Percentiles rank a stretch among this genome's conserved stretches.
phyloP scores from a whole-genome alignment of 208 protist species.

The Naegleria fowleri region DNA sequence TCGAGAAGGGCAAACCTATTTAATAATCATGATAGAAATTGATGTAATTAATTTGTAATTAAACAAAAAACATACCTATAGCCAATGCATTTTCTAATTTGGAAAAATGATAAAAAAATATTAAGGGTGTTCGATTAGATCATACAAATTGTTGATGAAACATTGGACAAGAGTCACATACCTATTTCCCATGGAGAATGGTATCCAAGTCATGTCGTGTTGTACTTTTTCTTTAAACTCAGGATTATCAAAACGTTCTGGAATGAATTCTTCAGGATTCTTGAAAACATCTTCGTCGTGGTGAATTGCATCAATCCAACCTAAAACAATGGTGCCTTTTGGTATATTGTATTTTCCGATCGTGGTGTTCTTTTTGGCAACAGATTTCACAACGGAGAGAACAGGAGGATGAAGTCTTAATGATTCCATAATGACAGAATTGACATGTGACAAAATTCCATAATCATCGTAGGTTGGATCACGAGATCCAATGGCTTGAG shows the following conservation, averaged over 20 bases:
- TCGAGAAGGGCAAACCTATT: not conserved
- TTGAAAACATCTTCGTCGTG: not conserved
- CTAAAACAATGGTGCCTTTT: not conserved
- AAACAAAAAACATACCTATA: no score
- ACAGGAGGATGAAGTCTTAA: not conserved
- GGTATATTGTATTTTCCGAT: not conserved
- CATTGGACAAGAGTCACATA: no score
- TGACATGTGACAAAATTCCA: not conserved
- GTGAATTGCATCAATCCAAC: not conserved
- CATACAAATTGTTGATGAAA: no score
- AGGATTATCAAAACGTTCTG: not conserved
- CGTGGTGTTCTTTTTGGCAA: not conserved
- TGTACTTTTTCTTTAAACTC: not conserved
- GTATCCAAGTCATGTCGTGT: not conserved
- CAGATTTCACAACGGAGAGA: not conserved
- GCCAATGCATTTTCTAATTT: constrained; percentile 12
- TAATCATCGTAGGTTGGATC: not conserved
- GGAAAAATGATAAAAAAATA: no score
- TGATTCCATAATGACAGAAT: not conserved
- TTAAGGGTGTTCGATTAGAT: no score
- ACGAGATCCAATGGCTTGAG: not conserved
- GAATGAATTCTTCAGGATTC: not conserved
- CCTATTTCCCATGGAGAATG: not conserved
- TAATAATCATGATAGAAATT: no score
- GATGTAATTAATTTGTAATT: no score